Conservation (phyloP, 2,329 filamentous ascomycete genomes). For the Metarhizium album region DNA sequence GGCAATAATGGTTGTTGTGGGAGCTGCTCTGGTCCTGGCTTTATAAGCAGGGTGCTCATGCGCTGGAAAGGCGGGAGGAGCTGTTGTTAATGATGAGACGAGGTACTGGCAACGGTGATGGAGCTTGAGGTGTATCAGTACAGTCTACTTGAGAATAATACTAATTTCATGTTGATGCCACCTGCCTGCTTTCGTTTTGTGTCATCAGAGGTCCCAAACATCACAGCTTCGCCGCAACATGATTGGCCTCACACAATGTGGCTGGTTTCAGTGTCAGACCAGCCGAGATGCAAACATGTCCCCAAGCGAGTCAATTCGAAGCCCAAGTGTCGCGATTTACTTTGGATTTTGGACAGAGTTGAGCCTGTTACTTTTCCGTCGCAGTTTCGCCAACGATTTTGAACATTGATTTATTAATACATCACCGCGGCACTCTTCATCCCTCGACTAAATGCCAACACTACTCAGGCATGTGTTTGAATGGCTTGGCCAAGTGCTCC, state of each 20-base stretch:
- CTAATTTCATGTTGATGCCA: background rate
- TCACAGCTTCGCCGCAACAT: background rate
- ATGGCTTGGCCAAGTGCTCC: slow-evolving; percentile 52
- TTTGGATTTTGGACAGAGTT: background rate
- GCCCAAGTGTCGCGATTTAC: background rate
- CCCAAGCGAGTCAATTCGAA: too few relatives aligned
- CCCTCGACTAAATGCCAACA: background rate
- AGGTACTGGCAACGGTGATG: background rate
- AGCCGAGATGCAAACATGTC: too few relatives aligned
- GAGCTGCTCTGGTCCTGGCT: slow-evolving; percentile 17
- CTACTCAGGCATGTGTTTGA: slow-evolving; percentile 53
- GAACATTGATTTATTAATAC: background rate
- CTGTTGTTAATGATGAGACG: background rate
- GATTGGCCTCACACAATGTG: too few relatives aligned
- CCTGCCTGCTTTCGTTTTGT: background rate
- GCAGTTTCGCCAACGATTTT: background rate
- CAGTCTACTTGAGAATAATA: slow-evolving; percentile 1
- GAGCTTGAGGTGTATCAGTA: background rate
- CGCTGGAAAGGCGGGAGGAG: too few relatives aligned
- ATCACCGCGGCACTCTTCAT: background rate
- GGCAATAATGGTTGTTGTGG: slow-evolving; percentile 17
- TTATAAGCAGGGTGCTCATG: slow-evolving; percentile 16
- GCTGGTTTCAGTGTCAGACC: too few relatives aligned
- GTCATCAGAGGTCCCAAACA: background rate
- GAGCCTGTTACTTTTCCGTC: background rate